Evolutionary conservation across 768 basidiomycete species (phyloP), one percentile per base, ranked within the genome.

Genomic region (Macrolepiota dolichaula): DNA sequence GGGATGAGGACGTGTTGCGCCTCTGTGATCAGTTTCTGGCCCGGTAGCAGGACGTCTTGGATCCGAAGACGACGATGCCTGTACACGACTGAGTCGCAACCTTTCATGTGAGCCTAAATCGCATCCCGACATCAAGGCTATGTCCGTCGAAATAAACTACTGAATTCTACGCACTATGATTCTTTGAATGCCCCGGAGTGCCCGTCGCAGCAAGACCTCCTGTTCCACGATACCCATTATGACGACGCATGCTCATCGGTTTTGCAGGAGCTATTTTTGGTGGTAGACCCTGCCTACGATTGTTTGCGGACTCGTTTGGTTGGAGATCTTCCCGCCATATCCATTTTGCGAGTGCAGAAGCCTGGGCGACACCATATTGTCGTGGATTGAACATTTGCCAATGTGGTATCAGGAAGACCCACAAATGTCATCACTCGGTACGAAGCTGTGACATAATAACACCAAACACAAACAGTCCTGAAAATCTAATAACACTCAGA

Each of bases 381-480:
- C 59, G 42, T 29, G 44, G 52, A 61, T 61, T 61, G 59, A 61
- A 61, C 59, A 61, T 61, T 25, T 2, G 19, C 4, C 22, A 46
- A 46, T 13, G 7, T 49, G 3, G 5, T 49, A 12, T n/a, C n/a
- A 19, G 7, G 12, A 4, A 24, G 47, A 24, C 25, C 15, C 7
- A 5, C 5, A 27, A 3, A 49, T 24, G 47, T 27, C 47, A 24
- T 27, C 47, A 12, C 3, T 24, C 12, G 7, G 12, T 24, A 12
- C 47, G 3, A 11, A 42, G 47, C 47, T 24, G 22, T 24, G 25
- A 24, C 47, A 27, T 12, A 49, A 24, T 24, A 44, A 17, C 15
- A 19, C 42, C 42, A 44, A 44, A 42, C 40, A 42, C 40, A 40
- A 13, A 22, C 2, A n/a, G 5, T 19, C 15, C 42, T 7, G 29